These are phyloP conservation scores for Ceratocystis variospora DNA, from an alignment of 2,329 filamentous ascomycete genomes.

Conservation along the genomic window DNA sequence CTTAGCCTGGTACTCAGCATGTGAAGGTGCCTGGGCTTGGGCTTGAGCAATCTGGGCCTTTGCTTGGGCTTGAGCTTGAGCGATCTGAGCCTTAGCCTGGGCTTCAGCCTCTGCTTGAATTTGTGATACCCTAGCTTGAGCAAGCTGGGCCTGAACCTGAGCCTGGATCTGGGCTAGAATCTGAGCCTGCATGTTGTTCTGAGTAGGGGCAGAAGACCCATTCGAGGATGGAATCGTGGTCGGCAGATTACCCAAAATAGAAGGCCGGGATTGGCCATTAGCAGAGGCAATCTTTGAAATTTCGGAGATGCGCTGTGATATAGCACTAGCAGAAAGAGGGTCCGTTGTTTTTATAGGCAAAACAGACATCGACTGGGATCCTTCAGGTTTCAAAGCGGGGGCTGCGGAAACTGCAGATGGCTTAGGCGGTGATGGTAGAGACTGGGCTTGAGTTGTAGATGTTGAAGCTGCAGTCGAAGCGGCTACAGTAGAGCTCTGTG, in stretches of 20 bases:
- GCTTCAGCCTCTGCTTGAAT: conserved; percentile 13
- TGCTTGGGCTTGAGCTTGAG: conserved; percentile 16
- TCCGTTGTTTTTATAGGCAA: conserved; percentile 10
- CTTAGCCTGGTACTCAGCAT: conserved; percentile 12
- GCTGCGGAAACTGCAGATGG: neutral
- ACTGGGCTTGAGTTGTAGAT: neutral
- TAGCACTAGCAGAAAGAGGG: conserved; percentile 17
- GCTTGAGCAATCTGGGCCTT: conserved; percentile 18
- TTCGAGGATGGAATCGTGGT: conserved; percentile 8
- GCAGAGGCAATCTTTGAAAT: conserved; percentile 20
- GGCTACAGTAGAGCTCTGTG: neutral
- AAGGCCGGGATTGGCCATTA: conserved; percentile 21
- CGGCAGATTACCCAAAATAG: conserved; percentile 18
- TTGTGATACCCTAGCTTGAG: conserved; percentile 12
- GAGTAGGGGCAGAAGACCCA: neutral
- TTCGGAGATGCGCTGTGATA: conserved; percentile 15
- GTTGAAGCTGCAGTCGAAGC: neutral
- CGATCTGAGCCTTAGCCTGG: conserved; percentile 15
- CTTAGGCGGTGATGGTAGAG: conserved; percentile 2
- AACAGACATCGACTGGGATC: neutral
- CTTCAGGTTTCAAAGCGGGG: neutral
- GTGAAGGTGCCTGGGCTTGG: conserved; percentile 13
- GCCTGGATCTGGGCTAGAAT: conserved; percentile 21
- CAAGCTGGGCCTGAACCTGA: conserved; percentile 29
- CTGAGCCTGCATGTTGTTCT: conserved; percentile 16